Evolutionary conservation across 164 flowering plant species (phyloP), one percentile per base, ranked within the genome.

Genomic region (Piper betle): DNA sequence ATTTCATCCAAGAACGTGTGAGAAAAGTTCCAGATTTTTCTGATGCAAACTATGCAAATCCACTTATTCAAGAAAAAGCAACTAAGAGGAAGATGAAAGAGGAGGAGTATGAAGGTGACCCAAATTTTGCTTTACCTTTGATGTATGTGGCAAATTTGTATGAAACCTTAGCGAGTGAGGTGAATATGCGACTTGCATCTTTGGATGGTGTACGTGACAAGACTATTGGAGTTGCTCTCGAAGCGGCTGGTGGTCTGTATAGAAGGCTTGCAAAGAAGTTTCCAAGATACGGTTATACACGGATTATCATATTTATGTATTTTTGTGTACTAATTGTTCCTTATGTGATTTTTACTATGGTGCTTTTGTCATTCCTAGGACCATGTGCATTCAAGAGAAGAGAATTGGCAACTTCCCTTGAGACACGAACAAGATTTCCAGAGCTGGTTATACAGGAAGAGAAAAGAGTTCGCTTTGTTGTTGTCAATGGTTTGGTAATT

Each of bases 111-210:
- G 96, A 91, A 77, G 99, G 97, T 6, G 97, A 94, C 72, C 84
- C 96, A n/a, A 78, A 79, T 61, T 84, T 79, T 72, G 93, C 77
- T 55, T 80, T 94, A 82, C 97, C 97, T 18, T 77, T 91, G 77
- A 94, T 94, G 99, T 94, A 94, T 70, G 83, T 88, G 73, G 99
- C 97, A 4, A 94, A 94, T 74, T 72, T 91, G 79, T 94, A 94
- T 59, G 96, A 88, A 69, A 84, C 89, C 5, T 71, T 94, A 52
- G 96, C 78, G 52, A 77, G 69, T 73, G 90, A 91, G 64, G 97
- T 77, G 58, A 91, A 94, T 65, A 64, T 77, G 57, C 84, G 95
- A 75, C 82, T 94, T 68, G 79, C 79, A 57, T 79, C 96, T 25
- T 68, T 94, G 70, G 79, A 71, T 75, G 91, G 93, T 57, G 68